phyloP scores from a whole-genome alignment of 306 rosid species.

The Gleditsia sinensis region DNA sequence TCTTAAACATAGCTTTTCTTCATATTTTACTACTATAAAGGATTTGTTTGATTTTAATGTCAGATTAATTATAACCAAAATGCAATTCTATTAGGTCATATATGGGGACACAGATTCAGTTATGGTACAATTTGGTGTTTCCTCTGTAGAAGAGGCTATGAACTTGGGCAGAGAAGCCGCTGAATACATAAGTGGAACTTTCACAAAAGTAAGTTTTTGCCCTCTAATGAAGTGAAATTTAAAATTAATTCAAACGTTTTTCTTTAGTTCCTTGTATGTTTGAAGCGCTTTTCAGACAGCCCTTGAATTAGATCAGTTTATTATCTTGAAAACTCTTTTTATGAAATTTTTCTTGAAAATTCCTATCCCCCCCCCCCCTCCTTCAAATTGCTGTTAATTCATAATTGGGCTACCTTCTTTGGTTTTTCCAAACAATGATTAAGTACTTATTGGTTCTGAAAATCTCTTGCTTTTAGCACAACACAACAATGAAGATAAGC shows the following conservation, averaged over 20 bases:
- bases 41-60: conserved; percentile 11
- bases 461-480: background rate
- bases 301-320: conserved; percentile 8
- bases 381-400: background rate
- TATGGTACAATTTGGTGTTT: conserved; percentile 95
- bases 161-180: conserved; percentile 93
- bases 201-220: conserved; percentile 54
- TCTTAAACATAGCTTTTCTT: background rate
- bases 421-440: conserved; percentile 1
- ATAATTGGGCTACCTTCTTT: background rate
- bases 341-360: background rate
- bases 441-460: background rate
- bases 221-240: conserved; percentile 20
- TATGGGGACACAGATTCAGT: conserved; percentile 98
- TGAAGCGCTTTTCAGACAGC: conserved; percentile 1
- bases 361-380: background rate
- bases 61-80: conserved; percentile 14
- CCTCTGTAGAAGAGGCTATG: conserved; percentile 83
- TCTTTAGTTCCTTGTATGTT: conserved; percentile 5
- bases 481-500: background rate
- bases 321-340: conserved; percentile 1
- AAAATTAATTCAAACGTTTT: background rate
- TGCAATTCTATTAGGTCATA: conserved; percentile 65
- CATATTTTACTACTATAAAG: conserved; percentile 20
- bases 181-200: conserved; percentile 81